Evolutionary conservation across 352 stramenopile genomes (phyloP).

Genomic region (Phytophthora quininea): DNA sequence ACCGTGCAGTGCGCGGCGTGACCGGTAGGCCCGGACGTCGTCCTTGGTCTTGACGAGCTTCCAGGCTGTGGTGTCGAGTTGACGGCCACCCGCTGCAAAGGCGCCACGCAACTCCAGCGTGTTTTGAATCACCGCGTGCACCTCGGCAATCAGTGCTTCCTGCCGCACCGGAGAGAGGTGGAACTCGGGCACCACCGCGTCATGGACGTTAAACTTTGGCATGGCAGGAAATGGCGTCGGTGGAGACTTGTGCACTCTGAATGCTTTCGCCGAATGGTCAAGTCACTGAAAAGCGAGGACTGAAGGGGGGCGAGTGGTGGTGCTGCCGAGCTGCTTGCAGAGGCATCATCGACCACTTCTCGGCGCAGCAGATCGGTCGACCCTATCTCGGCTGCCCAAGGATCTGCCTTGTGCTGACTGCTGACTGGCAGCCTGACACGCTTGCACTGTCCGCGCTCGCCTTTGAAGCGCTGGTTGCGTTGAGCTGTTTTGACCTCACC

Average conservation of each 20-base stretch:
- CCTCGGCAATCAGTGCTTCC: slow-evolving; percentile 27
- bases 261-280: slow-evolving; percentile 29
- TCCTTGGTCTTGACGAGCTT: slow-evolving; percentile 51
- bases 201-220: slow-evolving; percentile 43
- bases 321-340: slow-evolving; percentile 11
- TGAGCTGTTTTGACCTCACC: too few species aligned
- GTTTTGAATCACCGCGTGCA: slow-evolving; percentile 37
- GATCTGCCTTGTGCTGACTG: slow-evolving; percentile 10
- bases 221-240: slow-evolving; percentile 11
- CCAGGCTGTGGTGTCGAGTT: slow-evolving; percentile 41
- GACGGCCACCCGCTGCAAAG: slow-evolving; percentile 32
- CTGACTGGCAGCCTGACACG: slow-evolving; percentile 7
- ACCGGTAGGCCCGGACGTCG: slow-evolving; percentile 42
- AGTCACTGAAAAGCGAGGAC: neutral
- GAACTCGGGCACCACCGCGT: slow-evolving; percentile 33
- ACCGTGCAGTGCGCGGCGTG: slow-evolving; percentile 33
- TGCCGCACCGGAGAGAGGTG: slow-evolving; percentile 26
- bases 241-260: slow-evolving; percentile 12
- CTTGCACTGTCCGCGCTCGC: slow-evolving; percentile 9
- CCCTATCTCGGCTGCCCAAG: slow-evolving; percentile 23
- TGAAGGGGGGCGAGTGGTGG: slow-evolving; percentile 4
- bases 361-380: slow-evolving; percentile 21
- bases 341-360: slow-evolving; percentile 12
- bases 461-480: slow-evolving; percentile 4
- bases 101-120: slow-evolving; percentile 40